These are phyloP conservation scores for Jacaranda copaia DNA, from an alignment of 257 asterid genomes.

Conservation along the genomic window DNA sequence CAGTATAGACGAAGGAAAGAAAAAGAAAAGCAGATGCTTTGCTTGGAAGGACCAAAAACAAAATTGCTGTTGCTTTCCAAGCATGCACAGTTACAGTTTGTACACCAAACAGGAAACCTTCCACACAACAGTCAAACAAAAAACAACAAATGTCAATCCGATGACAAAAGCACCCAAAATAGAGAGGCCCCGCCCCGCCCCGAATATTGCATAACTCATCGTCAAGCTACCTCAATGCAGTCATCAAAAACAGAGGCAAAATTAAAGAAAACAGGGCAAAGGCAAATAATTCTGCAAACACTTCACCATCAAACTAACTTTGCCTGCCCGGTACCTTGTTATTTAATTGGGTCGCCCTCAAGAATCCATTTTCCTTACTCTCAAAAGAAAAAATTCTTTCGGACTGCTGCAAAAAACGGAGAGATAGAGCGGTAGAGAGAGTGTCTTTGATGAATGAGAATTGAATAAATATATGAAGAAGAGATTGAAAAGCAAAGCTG, in stretches of 20 bases:
- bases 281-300: slow-evolving; percentile 38
- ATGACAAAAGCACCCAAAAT: not conserved
- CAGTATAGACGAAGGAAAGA: too few species aligned
- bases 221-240: too few species aligned
- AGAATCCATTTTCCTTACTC: slow-evolving; percentile 12
- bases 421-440: not conserved
- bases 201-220: too few species aligned
- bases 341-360: slow-evolving; percentile 34
- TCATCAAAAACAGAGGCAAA: slow-evolving; percentile 9
- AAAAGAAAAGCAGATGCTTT: slow-evolving; percentile 43
- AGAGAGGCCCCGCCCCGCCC: too few species aligned
- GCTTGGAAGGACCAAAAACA: slow-evolving; percentile 57
- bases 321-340: slow-evolving; percentile 62
- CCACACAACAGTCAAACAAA: not conserved
- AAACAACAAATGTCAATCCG: not conserved
- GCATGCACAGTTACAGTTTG: slow-evolving; percentile 25
- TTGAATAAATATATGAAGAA: slow-evolving; percentile 48
- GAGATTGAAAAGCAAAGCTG: slow-evolving; percentile 69
- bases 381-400: not conserved
- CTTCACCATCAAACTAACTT: slow-evolving; percentile 46
- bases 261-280: not conserved
- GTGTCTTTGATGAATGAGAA: not conserved
- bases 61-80: slow-evolving; percentile 40
- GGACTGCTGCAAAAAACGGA: not conserved
- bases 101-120: too few species aligned